A percentile compares a stretch with the other conserved stretches of the same genome.
Conservation (phyloP, 768 basidiomycete species). For the Phylloporus scabripes region DNA sequence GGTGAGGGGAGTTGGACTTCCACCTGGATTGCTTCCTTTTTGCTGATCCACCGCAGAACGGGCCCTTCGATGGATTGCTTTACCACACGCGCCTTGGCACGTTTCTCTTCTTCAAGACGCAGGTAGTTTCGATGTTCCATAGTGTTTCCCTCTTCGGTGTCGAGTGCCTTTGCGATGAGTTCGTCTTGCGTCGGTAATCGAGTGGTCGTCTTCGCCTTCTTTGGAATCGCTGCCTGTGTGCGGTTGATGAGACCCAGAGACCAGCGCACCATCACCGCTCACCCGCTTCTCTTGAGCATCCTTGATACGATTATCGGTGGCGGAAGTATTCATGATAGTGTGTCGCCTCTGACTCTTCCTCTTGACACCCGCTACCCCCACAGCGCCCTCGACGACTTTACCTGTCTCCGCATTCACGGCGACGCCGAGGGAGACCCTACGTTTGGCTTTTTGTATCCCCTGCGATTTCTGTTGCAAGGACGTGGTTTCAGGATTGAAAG, state of each 20-base stretch:
- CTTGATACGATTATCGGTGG: constrained; percentile 59
- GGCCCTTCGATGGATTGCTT: constrained; percentile 62
- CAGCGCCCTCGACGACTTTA: constrained; percentile 39
- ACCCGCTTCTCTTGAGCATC: constrained; percentile 61
- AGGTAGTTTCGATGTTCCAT: constrained; percentile 76
- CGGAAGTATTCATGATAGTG: constrained; percentile 67
- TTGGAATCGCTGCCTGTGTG: constrained; percentile 51
- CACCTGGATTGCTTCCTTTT: constrained; percentile 52
- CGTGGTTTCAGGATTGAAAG: constrained; percentile 55
- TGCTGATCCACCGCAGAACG: constrained; percentile 66
- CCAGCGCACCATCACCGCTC: constrained; percentile 5
- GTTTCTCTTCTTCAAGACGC: constrained; percentile 74
- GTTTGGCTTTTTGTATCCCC: constrained; percentile 28
- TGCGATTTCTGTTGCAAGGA: constrained; percentile 26
- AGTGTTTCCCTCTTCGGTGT: constrained; percentile 83
- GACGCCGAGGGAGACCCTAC: constrained; percentile 51
- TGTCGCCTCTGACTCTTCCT: constrained; percentile 62
- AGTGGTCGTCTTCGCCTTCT: constrained; percentile 50
- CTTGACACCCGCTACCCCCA: constrained; percentile 20
- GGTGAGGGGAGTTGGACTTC: constrained; percentile 17
- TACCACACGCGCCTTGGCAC: constrained; percentile 56
- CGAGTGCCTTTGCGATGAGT: constrained; percentile 74
- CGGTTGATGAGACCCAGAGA: background rate
- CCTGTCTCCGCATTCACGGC: constrained; percentile 58
- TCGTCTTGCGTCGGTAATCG: constrained; percentile 72